phyloP scores from a whole-genome alignment of 2,329 filamentous ascomycete species.

The Lasiodiplodia theobromae region DNA sequence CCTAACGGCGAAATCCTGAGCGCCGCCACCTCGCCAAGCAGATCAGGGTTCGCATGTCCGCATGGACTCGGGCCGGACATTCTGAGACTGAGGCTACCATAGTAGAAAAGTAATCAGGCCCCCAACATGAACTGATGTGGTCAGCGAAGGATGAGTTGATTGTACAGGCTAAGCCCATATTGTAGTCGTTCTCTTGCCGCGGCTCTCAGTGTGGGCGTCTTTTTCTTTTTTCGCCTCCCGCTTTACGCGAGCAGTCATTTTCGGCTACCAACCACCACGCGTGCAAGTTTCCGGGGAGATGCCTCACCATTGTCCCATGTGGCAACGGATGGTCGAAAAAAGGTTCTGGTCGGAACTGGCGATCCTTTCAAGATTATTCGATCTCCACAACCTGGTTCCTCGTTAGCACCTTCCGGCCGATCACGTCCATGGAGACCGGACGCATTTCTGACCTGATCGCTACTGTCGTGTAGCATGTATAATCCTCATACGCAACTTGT shows the following conservation, averaged over 20 bases:
- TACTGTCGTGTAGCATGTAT: neutral
- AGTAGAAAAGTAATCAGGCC: neutral
- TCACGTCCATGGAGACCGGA: neutral
- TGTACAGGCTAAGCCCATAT: neutral
- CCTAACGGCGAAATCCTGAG: neutral
- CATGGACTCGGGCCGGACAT: constrained; percentile 1
- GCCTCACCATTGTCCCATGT: neutral
- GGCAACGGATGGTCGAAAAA: neutral
- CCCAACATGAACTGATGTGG: neutral
- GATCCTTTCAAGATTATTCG: neutral
- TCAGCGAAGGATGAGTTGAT: neutral
- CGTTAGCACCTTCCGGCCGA: neutral
- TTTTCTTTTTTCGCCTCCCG: neutral
- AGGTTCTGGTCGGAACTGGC: neutral
- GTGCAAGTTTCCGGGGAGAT: neutral
- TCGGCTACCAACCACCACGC: neutral
- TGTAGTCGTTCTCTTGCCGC: neutral
- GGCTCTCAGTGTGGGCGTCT: neutral
- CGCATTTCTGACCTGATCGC: neutral
- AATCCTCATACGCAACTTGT: neutral
- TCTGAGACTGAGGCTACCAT: neutral
- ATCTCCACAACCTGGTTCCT: constrained; percentile 17
- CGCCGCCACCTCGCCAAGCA: neutral
- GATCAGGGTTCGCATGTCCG: constrained; percentile 12
- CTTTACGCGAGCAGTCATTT: neutral